Conservation (phyloP, 2,329 filamentous ascomycete genomes). For the Ascochyta fabae region DNA sequence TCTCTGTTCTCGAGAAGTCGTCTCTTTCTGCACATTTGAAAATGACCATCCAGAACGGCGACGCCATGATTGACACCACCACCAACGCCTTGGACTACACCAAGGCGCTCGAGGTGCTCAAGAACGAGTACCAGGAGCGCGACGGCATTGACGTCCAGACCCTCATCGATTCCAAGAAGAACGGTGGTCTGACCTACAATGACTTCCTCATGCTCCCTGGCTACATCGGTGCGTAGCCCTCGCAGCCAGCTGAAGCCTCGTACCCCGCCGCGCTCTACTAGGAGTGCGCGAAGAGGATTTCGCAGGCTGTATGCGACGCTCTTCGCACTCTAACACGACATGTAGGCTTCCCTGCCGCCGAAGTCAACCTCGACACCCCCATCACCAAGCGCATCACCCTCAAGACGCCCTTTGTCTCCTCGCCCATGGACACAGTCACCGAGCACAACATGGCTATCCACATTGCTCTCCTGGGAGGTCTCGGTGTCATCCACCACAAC, state of each 20-base stretch:
- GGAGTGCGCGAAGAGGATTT: constrained; percentile 8
- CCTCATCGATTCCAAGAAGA: constrained; percentile 87
- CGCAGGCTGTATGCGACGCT: constrained; percentile 4
- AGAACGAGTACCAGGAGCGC: constrained; percentile 73
- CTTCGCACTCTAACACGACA: constrained; percentile 19
- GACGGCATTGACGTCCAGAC: constrained; percentile 90
- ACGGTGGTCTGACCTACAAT: constrained; percentile 97
- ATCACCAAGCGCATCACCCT: constrained; percentile 94
- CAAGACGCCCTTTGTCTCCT: constrained; percentile 96
- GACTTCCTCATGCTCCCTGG: constrained; percentile 96
- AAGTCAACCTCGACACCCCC: constrained; percentile 85
- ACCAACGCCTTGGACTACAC: constrained; percentile 72
- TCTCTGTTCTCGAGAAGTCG: constrained; percentile 42
- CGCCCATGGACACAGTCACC: constrained; percentile 99
- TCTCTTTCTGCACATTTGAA: constrained; percentile 40
- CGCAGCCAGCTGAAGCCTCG: constrained; percentile 13
- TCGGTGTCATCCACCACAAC: constrained; percentile 99
- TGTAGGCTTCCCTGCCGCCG: constrained; percentile 84
- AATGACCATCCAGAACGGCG: constrained; percentile 77
- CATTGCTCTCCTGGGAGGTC: constrained; percentile 85
- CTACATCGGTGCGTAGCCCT: constrained; percentile 74
- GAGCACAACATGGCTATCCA: constrained; percentile 99
- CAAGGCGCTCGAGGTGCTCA: constrained; percentile 79
- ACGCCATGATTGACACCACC: constrained; percentile 58
- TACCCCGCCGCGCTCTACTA: not conserved